phyloP scores from a whole-genome alignment of 1,284 basidiomycete species.

The Peniophora sp. region DNA sequence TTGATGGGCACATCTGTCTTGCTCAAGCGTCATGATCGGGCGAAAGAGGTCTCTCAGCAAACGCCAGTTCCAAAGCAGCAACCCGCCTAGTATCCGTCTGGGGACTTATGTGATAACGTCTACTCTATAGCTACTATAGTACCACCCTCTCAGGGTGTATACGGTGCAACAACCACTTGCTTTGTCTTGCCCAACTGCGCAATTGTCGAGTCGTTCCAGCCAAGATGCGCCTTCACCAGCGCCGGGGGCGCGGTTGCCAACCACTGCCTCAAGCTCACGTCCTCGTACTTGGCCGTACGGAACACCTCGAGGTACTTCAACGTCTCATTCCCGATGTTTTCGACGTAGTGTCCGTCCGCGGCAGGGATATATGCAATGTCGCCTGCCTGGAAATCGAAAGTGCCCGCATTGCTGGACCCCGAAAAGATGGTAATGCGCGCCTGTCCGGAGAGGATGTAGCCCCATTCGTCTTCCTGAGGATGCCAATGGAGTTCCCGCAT shows the following conservation, averaged over 20 bases:
- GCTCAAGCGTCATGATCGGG: constrained; percentile 37
- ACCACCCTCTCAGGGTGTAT: not conserved
- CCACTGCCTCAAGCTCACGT: constrained; percentile 37
- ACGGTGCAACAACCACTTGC: not conserved
- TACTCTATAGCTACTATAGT: not conserved
- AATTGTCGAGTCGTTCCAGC: not conserved
- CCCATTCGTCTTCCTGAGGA: constrained; percentile 65
- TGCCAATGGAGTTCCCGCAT: constrained; percentile 60
- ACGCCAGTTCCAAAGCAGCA: too few species aligned
- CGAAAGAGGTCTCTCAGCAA: too few species aligned
- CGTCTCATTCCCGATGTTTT: constrained; percentile 63
- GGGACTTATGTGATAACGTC: too few species aligned
- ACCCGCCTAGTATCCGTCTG: too few species aligned
- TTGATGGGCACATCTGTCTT: constrained; percentile 72
- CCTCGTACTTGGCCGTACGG: constrained; percentile 28
- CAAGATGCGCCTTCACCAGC: not conserved
- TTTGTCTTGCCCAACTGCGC: not conserved
- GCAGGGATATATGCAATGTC: constrained; percentile 60
- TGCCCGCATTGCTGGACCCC: constrained; percentile 50
- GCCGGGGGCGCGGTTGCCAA: constrained; percentile 47
- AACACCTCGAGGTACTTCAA: constrained; percentile 60
- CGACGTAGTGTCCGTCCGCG: constrained; percentile 59
- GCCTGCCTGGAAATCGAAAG: constrained; percentile 62
- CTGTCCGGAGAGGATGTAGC: constrained; percentile 44
- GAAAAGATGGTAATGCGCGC: constrained; percentile 62